Evolutionary conservation across 2,329 filamentous ascomycete genomes (phyloP), one percentile per base, ranked within the genome.

Genomic region (Neofusicoccum parvum): DNA sequence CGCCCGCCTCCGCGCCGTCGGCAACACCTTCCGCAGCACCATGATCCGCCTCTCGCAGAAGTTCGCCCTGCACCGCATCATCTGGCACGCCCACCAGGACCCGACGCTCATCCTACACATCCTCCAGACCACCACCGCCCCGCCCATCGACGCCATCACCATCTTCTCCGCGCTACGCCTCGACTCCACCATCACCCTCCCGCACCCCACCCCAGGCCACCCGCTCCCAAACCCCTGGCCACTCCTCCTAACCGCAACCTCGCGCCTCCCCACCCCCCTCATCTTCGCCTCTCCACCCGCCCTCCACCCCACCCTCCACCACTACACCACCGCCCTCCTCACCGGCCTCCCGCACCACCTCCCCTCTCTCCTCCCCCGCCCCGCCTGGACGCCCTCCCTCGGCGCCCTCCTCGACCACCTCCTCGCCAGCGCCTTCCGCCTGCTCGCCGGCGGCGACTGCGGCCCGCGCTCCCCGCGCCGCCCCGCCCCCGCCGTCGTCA

Each of bases 271-370:
- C 14, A 45, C 17, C 20, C 43, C 58, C 2, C 9, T 62, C 0
- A 15, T 49, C 7, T 62, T 62, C 27, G 36, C 37, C 6, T 48
- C 32, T 3, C 15, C 5, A 15, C 0, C 4, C 32, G 2, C 27
- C n/a, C 15, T 49, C 15, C 6, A 12, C n/a, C 23, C 11, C 11
- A 4, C 10, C 11, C 56, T 62, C 11, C 3, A 17, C 41, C 2
- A 2, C 27, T 32, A 49, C 23, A 10, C 17, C 41, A 7, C 7
- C 14, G 2, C 67, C 49, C 67, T 68, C 59, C 48, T 70, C 11
- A 64, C 65, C 43, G 68, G 60, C 32, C 56, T 71, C 34, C 66
- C 65, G 14, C 67, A 69, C 20, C 66, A 54, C 14, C 68, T 69
- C 54, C 39, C 65, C 14, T 15, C 32, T 7, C 2, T 53, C 14